A percentile compares a stretch with the other conserved stretches of the same genome.
Conservation (phyloP, 371 early-diverging fungal species). For the Lichtheimia ornata region DNA sequence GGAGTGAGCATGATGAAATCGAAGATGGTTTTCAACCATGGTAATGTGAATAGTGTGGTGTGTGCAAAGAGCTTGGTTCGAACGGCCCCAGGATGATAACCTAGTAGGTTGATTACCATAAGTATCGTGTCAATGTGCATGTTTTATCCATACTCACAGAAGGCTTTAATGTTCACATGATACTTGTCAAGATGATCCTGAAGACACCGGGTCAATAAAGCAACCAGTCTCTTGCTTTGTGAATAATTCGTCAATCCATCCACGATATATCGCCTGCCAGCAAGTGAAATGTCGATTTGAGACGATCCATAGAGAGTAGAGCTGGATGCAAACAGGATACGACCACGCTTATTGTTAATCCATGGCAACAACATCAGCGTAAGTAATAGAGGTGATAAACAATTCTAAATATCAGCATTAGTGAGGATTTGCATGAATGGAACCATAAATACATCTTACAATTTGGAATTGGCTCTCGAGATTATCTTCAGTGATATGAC, state of each 20-base stretch:
- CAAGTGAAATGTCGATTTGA: conserved; percentile 18
- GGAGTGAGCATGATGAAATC: conserved; percentile 46
- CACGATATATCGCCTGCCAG: conserved; percentile 13
- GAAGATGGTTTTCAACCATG: conserved; percentile 24
- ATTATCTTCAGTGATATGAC: conserved; percentile 60
- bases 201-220: conserved; percentile 22
- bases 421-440: not conserved
- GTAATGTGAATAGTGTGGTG: conserved; percentile 32
- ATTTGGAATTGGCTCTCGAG: conserved; percentile 71
- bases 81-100: conserved; percentile 50
- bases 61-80: conserved; percentile 39
- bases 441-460: conserved; percentile 18
- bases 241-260: conserved; percentile 44
- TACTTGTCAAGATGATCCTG: conserved; percentile 8
- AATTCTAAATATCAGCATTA: conserved; percentile 25
- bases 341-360: conserved; percentile 21
- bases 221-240: conserved; percentile 39
- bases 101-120: conserved; percentile 10
- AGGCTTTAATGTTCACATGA: conserved; percentile 4
- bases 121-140: no score
- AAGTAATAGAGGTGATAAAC: conserved; percentile 33
- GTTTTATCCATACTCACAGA: conserved; percentile 2
- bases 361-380: conserved; percentile 31
- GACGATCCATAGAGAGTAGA: conserved; percentile 36
- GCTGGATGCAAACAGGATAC: conserved; percentile 45